phyloP scores from a whole-genome alignment of 192 early-diverging fungal genomes.

The Backusella parvicylindrica region DNA sequence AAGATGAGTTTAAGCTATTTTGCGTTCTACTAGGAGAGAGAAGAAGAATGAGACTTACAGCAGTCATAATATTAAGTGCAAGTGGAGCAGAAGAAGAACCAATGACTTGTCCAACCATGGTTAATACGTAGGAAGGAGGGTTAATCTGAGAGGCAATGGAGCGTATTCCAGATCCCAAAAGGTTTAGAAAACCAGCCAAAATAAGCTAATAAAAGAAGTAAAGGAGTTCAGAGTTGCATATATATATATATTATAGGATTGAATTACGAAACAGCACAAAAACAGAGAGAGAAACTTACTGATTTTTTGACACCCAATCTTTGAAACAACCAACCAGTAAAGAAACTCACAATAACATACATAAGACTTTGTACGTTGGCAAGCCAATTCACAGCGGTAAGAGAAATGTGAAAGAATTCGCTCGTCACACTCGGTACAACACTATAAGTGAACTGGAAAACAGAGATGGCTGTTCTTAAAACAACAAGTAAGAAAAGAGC shows the following conservation, averaged over 20 bases:
- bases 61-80: conserved; percentile 35
- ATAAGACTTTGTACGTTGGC: conserved; percentile 33
- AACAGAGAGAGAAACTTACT: conserved; percentile 7
- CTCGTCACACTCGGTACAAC: conserved; percentile 19
- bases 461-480: conserved; percentile 22
- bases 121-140: conserved; percentile 23
- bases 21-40: neutral
- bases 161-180: conserved; percentile 23
- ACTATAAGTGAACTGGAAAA: conserved; percentile 34
- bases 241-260: no score
- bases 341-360: conserved; percentile 33
- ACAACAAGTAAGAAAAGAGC: conserved; percentile 24
- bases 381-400: conserved; percentile 34
- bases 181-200: conserved; percentile 19
- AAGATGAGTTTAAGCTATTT: neutral
- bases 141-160: conserved; percentile 17
- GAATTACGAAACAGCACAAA: neutral
- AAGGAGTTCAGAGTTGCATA: neutral
- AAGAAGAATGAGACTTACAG: neutral
- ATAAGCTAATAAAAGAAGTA: conserved; percentile 16
- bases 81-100: conserved; percentile 27
- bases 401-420: conserved; percentile 22
- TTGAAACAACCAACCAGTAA: conserved; percentile 36
- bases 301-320: conserved; percentile 29
- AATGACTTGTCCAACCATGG: conserved; percentile 31